Evolutionary conservation across 208 protist genomes (phyloP).

Genomic region (Borovskyia barvae): DNA sequence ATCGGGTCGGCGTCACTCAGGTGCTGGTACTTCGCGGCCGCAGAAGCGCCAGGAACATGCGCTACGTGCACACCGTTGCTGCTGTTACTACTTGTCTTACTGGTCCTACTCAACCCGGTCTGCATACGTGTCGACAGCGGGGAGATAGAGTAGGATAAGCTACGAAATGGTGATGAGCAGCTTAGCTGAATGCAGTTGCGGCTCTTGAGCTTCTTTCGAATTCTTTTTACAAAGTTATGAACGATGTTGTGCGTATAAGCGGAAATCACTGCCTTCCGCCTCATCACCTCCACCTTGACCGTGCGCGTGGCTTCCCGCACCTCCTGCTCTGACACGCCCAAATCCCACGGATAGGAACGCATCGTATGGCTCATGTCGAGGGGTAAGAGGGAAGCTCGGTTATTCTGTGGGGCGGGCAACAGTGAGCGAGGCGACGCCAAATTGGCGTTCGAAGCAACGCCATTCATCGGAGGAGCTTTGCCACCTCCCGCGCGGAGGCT

Average conservation of each 20-base stretch:
- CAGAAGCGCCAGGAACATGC: constrained; percentile 10
- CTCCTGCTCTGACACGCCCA: constrained; percentile 40
- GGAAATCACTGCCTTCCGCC: constrained; percentile 10
- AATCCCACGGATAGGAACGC: constrained; percentile 17
- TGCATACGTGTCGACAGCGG: background rate
- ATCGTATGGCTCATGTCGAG: no score
- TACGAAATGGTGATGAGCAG: background rate
- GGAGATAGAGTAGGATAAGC: background rate
- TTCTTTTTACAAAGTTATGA: constrained; percentile 13
- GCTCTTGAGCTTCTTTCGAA: constrained; percentile 10
- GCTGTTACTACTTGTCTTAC: background rate
- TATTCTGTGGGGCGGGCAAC: no score
- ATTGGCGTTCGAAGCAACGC: background rate
- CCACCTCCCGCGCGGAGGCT: no score
- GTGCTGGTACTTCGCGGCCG: background rate
- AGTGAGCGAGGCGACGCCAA: background rate
- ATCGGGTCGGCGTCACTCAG: constrained; percentile 1
- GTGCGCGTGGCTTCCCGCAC: constrained; percentile 29
- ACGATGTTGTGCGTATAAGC: constrained; percentile 9
- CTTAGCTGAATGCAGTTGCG: constrained; percentile 17
- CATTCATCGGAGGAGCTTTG: background rate
- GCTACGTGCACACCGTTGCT: background rate
- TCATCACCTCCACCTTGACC: constrained; percentile 28
- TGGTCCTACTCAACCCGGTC: background rate
- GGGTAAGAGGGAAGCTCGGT: no score